These are phyloP conservation scores for Lepiota brunneoincarnata DNA, from an alignment of 768 basidiomycete genomes.

Conservation along the genomic window DNA sequence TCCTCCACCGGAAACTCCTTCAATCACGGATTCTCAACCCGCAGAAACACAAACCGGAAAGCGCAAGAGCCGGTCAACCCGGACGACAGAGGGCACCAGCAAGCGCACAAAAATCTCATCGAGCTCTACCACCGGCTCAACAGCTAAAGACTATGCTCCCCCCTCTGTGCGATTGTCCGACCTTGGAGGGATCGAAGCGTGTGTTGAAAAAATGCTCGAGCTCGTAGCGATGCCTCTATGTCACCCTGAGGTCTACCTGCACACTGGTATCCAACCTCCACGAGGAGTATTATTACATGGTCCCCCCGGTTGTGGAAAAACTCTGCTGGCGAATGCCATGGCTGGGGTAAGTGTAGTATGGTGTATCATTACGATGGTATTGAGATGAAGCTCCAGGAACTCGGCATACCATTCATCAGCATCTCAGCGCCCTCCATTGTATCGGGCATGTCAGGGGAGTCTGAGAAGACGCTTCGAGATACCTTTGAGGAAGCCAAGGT, in stretches of 20 bases:
- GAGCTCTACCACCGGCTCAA: constrained; percentile 24
- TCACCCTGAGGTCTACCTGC: constrained; percentile 93
- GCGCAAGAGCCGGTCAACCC: constrained; percentile 59
- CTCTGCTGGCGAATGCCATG: constrained; percentile 89
- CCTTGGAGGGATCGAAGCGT: constrained; percentile 83
- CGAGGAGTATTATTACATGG: constrained; percentile 92
- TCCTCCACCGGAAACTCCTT: constrained; percentile 14
- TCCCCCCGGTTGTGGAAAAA: constrained; percentile 97
- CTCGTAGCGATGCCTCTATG: constrained; percentile 94
- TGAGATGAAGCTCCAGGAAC: constrained; percentile 54
- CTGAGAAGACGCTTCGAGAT: constrained; percentile 93
- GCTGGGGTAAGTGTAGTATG: constrained; percentile 68
- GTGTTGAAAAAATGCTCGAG: constrained; percentile 91
- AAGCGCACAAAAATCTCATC: constrained; percentile 54
- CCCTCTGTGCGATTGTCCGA: constrained; percentile 78
- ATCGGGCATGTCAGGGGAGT: constrained; percentile 98
- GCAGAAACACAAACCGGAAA: constrained; percentile 34
- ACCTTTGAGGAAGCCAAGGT: constrained; percentile 98
- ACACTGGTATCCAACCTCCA: constrained; percentile 91
- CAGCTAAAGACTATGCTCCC: constrained; percentile 65
- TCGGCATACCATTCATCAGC: constrained; percentile 88
- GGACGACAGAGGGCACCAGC: constrained; percentile 48
- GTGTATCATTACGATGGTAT: not conserved
- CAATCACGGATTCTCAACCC: constrained; percentile 10
- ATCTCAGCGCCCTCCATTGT: constrained; percentile 96